Conservation (phyloP, 176 grass and related monocot species). For the Aegilops bicornis region DNA sequence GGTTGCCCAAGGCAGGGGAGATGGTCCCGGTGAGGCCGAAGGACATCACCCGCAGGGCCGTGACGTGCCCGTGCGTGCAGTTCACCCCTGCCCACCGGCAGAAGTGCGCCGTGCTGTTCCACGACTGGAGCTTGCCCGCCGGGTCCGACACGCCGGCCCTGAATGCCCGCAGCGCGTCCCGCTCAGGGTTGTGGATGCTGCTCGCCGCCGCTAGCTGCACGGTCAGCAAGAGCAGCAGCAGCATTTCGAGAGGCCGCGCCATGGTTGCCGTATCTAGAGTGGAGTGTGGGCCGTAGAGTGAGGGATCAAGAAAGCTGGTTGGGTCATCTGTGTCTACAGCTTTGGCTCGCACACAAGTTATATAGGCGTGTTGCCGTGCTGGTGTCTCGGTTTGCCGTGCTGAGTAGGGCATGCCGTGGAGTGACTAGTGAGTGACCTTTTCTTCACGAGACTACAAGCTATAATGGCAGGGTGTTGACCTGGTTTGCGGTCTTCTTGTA, state of each 20-base stretch:
- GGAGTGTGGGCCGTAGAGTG: not conserved
- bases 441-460: too few species aligned
- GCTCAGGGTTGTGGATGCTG: not conserved
- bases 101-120: not conserved
- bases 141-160: not conserved
- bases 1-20: not conserved
- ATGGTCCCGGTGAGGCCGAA: not conserved
- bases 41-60: not conserved
- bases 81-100: not conserved
- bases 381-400: too few species aligned
- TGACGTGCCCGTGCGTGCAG: not conserved
- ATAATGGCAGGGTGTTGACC: not conserved
- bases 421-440: too few species aligned
- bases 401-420: too few species aligned
- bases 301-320: not conserved
- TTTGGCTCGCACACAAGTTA: not conserved
- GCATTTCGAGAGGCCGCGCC: not conserved
- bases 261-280: not conserved
- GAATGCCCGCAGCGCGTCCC: conserved; percentile 3
- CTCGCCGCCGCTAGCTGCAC: not conserved
- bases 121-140: not conserved
- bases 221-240: not conserved
- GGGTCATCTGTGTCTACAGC: not conserved
- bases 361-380: too few species aligned
- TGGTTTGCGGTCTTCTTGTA: not conserved